phyloP scores from a whole-genome alignment of 305 asterid species.

The Coffea humblotiana region DNA sequence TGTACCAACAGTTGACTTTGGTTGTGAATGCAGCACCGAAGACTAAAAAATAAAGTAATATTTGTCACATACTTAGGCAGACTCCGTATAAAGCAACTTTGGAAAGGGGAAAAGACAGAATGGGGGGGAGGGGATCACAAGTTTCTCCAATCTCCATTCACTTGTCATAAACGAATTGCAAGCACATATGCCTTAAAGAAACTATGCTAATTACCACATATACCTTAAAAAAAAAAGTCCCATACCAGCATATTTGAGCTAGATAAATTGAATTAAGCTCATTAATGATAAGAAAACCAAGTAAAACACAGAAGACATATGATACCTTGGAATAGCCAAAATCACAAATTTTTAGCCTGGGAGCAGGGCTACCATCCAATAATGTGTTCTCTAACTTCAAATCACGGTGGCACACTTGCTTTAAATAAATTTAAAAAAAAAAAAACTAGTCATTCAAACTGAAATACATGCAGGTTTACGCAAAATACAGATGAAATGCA shows the following conservation, averaged over 20 bases:
- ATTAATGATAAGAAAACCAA: not conserved
- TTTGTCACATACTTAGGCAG: slow-evolving; percentile 1
- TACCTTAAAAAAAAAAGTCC: not conserved
- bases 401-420: slow-evolving; percentile 99
- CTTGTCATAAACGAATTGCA: not conserved
- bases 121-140: not conserved
- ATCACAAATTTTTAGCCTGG: slow-evolving; percentile 91
- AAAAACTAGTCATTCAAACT: slow-evolving; percentile 5
- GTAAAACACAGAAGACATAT: slow-evolving; percentile 10
- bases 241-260: not conserved
- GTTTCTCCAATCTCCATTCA: not conserved
- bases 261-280: not conserved
- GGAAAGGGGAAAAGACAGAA: slow-evolving; percentile 4
- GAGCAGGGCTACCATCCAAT: slow-evolving; percentile 93
- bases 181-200: not conserved
- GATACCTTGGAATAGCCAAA: slow-evolving; percentile 96
- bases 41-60: slow-evolving; percentile 49
- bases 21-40: slow-evolving; percentile 97
- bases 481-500: not conserved
- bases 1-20: slow-evolving; percentile 98
- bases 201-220: not conserved
- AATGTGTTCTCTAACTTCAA: slow-evolving; percentile 90
- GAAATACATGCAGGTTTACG: not conserved
- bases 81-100: slow-evolving; percentile 8
- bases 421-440: slow-evolving; percentile 14